Conservation (phyloP, 305 asterid genomes). For the Ilex paraguariensis region DNA sequence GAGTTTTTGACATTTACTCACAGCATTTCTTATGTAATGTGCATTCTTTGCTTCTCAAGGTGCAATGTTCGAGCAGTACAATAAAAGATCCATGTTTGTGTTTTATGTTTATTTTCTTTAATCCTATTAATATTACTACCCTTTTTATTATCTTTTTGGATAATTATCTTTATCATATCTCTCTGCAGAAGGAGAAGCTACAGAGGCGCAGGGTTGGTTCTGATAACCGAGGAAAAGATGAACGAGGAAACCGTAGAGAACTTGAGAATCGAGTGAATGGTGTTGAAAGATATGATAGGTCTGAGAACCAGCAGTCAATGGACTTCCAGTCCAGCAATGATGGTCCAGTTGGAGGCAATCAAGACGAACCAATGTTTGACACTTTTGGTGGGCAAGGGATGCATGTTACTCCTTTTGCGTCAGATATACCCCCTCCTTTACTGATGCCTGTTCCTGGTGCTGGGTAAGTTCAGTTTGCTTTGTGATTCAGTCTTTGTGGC, state of each 20-base stretch:
- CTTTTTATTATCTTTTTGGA: too few species aligned
- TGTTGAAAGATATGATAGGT: slow-evolving; percentile 65
- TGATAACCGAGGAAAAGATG: slow-evolving; percentile 74
- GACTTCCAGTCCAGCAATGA: slow-evolving; percentile 57
- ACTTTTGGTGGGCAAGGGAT: slow-evolving; percentile 79
- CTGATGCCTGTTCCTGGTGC: slow-evolving; percentile 99
- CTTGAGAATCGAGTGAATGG: slow-evolving; percentile 61
- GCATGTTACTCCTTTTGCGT: slow-evolving; percentile 66
- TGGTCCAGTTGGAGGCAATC: slow-evolving; percentile 51
- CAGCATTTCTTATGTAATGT: too few species aligned
- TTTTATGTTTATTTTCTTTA: too few species aligned
- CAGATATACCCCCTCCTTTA: slow-evolving; percentile 86
- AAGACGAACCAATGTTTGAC: slow-evolving; percentile 83
- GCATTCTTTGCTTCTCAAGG: too few species aligned
- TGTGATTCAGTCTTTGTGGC: background rate
- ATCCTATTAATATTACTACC: too few species aligned
- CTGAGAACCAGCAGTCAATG: slow-evolving; percentile 60
- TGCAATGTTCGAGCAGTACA: too few species aligned
- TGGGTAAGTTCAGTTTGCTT: slow-evolving; percentile 50
- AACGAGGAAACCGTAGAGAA: slow-evolving; percentile 71
- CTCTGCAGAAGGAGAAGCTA: slow-evolving; percentile 76
- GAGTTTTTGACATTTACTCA: too few species aligned
- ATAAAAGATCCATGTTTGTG: too few species aligned
- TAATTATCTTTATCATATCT: background rate
- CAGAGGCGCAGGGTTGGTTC: slow-evolving; percentile 47